Conservation (phyloP, 164 flowering plant species). For the Warburgia ugandensis region DNA sequence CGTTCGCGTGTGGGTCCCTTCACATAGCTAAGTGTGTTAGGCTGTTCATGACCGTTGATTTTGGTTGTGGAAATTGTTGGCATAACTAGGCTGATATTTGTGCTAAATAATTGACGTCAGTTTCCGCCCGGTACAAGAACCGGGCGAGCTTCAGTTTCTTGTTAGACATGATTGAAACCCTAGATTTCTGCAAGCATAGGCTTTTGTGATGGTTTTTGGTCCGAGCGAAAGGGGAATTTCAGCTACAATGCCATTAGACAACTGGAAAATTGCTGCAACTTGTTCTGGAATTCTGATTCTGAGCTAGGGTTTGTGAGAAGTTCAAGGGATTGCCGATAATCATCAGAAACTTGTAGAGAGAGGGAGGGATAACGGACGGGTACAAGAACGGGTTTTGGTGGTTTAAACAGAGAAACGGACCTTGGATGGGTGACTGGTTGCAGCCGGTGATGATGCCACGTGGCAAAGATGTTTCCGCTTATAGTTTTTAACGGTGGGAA, state of each 20-base stretch:
- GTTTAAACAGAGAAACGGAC: constrained; percentile 18
- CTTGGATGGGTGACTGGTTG: constrained; percentile 19
- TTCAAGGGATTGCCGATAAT: background rate
- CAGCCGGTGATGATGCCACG: constrained; percentile 25
- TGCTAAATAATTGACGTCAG: no score
- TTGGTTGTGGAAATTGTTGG: no score
- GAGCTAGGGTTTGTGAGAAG: constrained; percentile 4
- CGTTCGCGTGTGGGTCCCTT: no score
- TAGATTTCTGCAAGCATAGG: constrained; percentile 2
- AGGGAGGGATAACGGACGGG: constrained; percentile 19
- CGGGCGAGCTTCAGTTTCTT: constrained; percentile 24
- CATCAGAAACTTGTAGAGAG: background rate
- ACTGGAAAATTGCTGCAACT: background rate
- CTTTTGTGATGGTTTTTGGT: background rate
- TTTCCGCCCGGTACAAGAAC: constrained; percentile 47
- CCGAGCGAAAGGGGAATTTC: background rate
- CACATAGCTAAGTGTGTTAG: no score
- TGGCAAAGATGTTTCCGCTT: constrained; percentile 14
- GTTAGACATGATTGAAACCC: constrained; percentile 31
- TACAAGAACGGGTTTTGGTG: constrained; percentile 22
- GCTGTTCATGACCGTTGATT: no score
- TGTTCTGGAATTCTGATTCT: background rate
- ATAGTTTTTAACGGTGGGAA: background rate
- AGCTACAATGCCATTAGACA: background rate
- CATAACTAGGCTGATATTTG: no score